A percentile compares a stretch with the other conserved stretches of the same genome.
phyloP scores from a whole-genome alignment of 2,329 filamentous ascomycete species.

The Stemphylium lycopersici region DNA sequence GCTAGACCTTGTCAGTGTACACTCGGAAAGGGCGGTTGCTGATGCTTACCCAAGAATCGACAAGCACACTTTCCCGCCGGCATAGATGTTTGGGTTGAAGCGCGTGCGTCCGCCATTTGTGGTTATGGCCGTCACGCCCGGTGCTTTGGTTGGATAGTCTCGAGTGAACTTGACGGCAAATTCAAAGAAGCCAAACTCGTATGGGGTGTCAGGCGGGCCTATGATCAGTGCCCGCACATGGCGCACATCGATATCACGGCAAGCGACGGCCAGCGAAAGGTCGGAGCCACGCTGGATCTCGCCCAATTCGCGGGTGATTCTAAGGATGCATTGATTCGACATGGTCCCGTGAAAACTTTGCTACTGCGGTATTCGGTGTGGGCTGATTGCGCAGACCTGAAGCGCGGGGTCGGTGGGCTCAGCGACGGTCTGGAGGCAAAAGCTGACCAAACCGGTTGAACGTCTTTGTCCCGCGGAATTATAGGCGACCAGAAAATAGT shows the following conservation, averaged over 20 bases:
- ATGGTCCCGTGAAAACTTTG: constrained; percentile 50
- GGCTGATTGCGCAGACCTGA: neutral
- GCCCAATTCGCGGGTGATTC: constrained; percentile 85
- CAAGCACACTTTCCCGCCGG: constrained; percentile 89
- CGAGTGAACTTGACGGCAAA: constrained; percentile 78
- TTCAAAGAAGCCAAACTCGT: constrained; percentile 98
- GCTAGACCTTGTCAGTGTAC: constrained; percentile 54
- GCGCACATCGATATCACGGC: constrained; percentile 85
- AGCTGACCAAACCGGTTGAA: neutral
- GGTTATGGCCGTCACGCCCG: constrained; percentile 70
- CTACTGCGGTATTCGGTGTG: constrained; percentile 1
- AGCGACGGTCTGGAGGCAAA: neutral
- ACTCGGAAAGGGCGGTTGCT: neutral
- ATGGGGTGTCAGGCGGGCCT: constrained; percentile 91
- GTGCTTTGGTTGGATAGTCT: constrained; percentile 79
- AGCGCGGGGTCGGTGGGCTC: neutral
- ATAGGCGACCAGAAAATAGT: neutral
- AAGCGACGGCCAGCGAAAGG: constrained; percentile 86
- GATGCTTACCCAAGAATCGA: constrained; percentile 79
- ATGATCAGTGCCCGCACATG: constrained; percentile 87
- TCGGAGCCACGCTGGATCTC: constrained; percentile 84
- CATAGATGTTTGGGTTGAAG: constrained; percentile 97
- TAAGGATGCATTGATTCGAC: constrained; percentile 86
- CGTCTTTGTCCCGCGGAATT: neutral
- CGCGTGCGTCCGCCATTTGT: constrained; percentile 88